A percentile compares a stretch with the other conserved stretches of the same genome.
Evolutionary conservation across 805 yeast species (phyloP).

Genomic region (Starmerella cellae): DNA sequence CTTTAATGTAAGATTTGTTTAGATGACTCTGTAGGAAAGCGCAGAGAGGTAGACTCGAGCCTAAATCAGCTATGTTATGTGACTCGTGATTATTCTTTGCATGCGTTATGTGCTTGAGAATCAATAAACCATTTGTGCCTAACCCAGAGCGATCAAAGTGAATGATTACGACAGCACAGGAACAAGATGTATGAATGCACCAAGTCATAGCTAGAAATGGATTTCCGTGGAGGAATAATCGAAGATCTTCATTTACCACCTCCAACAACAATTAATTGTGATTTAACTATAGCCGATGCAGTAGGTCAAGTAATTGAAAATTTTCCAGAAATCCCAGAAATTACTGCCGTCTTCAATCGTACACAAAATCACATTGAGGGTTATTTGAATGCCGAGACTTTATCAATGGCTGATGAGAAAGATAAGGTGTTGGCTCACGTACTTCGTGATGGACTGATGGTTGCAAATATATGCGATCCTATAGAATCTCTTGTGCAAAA

Average conservation of each 20-base stretch:
- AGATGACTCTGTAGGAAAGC: too few relatives aligned
- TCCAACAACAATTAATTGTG: conserved; percentile 40
- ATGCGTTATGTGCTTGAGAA: too few relatives aligned
- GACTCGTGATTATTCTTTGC: too few relatives aligned
- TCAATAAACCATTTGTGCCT: too few relatives aligned
- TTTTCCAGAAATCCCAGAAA: conserved; percentile 43
- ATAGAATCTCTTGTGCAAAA: neutral
- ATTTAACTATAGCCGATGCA: conserved; percentile 37
- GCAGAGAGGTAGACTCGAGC: too few relatives aligned
- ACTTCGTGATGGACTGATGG: neutral
- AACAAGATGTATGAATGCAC: too few relatives aligned
- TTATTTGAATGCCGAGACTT: conserved; percentile 28
- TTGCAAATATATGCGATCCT: conserved; percentile 6
- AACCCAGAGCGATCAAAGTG: too few relatives aligned
- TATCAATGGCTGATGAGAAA: conserved; percentile 26
- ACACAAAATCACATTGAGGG: conserved; percentile 33
- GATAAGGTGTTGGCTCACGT: conserved; percentile 31
- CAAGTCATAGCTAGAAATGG: conserved; percentile 6
- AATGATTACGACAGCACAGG: too few relatives aligned
- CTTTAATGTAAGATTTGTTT: too few relatives aligned
- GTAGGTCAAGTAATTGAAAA: conserved; percentile 44
- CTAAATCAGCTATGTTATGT: too few relatives aligned
- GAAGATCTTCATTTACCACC: conserved; percentile 50
- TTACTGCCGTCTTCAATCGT: conserved; percentile 34
- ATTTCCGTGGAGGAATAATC: conserved; percentile 35